A percentile compares a stretch with the other conserved stretches of the same genome.
Evolutionary conservation across 768 basidiomycete genomes (phyloP).

Genomic region (Cubamyces lactineus): DNA sequence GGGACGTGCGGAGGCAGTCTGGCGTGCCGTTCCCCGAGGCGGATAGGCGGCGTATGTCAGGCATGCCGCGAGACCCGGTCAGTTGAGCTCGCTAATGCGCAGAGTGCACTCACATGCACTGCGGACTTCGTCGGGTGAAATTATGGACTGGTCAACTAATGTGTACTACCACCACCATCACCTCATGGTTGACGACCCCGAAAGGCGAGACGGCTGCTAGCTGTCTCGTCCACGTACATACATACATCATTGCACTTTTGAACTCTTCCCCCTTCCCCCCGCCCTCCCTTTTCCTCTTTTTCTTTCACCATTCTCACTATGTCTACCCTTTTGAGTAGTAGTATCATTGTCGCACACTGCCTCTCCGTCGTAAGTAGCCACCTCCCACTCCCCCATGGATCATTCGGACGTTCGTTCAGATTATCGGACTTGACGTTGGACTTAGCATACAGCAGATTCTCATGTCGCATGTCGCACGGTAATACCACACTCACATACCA

Average conservation of each 20-base stretch:
- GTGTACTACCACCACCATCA: constrained; percentile 21
- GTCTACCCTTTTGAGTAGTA: constrained; percentile 1
- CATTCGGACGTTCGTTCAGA: constrained; percentile 15
- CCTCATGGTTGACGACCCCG: not conserved
- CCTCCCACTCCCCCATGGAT: constrained; percentile 11
- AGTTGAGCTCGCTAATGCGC: constrained; percentile 30
- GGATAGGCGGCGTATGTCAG: constrained; percentile 38
- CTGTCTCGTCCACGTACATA: constrained; percentile 1
- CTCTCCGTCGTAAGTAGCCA: not conserved
- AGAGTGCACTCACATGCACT: not conserved
- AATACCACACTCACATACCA: constrained; percentile 11
- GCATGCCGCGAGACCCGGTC: constrained; percentile 44
- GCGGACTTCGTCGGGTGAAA: constrained; percentile 8
- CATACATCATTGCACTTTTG: not conserved
- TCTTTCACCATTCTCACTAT: not conserved
- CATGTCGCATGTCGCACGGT: constrained; percentile 7
- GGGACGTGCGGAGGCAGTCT: constrained; percentile 39
- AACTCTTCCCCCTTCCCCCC: not conserved
- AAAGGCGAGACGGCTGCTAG: not conserved
- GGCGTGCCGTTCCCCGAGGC: constrained; percentile 64
- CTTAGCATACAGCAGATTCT: constrained; percentile 21
- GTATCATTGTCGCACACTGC: not conserved
- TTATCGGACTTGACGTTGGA: constrained; percentile 15
- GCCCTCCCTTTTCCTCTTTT: not conserved
- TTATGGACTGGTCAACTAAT: constrained; percentile 19